Conservation (phyloP, 805 yeast species). For the Sugiyamaella boreocaroliniensis region DNA sequence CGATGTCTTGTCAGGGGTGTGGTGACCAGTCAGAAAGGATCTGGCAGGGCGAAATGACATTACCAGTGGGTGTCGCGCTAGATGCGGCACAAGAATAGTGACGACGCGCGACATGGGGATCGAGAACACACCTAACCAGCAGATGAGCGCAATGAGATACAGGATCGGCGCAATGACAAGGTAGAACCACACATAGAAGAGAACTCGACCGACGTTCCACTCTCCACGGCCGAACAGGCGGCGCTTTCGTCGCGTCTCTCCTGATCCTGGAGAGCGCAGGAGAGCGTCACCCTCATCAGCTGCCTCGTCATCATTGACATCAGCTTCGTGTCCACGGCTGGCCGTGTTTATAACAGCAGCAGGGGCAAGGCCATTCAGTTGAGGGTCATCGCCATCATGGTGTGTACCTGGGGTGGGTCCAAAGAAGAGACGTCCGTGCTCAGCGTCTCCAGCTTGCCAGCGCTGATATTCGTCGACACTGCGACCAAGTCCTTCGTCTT, state of each 20-base stretch:
- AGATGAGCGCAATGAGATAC: conserved; percentile 44
- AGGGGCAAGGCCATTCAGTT: neutral
- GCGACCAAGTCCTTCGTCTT: conserved; percentile 86
- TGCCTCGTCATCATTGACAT: conserved; percentile 2
- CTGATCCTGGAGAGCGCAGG: conserved; percentile 4
- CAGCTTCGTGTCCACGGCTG: neutral
- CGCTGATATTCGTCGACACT: conserved; percentile 74
- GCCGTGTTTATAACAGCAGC: neutral
- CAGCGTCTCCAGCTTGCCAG: conserved; percentile 74
- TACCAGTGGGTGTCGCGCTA: conserved; percentile 87
- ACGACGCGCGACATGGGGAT: conserved; percentile 90
- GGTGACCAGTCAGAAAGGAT: conserved; percentile 23
- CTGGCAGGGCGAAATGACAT: conserved; percentile 57
- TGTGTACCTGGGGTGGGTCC: conserved; percentile 44
- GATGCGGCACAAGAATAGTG: conserved; percentile 59
- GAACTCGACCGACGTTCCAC: conserved; percentile 79
- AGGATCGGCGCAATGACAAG: conserved; percentile 62
- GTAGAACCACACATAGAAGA: conserved; percentile 69
- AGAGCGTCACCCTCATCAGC: conserved; percentile 7
- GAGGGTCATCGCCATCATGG: conserved; percentile 3
- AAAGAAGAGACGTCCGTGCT: conserved; percentile 72
- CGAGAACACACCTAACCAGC: conserved; percentile 83
- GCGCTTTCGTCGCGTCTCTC: conserved; percentile 7
- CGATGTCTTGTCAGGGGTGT: conserved; percentile 37
- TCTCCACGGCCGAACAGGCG: conserved; percentile 86